Conservation (phyloP, 768 basidiomycete species). For the Cystobasidium tubakii region DNA sequence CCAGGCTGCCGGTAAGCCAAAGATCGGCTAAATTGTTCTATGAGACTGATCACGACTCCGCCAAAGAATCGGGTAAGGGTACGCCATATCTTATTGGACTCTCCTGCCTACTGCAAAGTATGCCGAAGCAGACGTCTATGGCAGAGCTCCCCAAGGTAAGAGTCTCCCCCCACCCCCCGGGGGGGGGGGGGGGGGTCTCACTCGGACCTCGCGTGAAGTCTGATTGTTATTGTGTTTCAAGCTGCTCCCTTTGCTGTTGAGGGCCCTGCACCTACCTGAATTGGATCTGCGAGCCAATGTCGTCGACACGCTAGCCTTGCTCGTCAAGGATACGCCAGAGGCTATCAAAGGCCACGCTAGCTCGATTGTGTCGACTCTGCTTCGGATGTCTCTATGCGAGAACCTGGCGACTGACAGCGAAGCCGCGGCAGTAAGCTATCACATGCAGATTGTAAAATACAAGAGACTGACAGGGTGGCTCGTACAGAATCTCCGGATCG, state of each 20-base stretch:
- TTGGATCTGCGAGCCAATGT: conserved; percentile 68
- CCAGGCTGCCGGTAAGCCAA: conserved; percentile 47
- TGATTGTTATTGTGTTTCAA: conserved; percentile 48
- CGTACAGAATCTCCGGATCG: conserved; percentile 64
- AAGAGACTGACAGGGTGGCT: background rate
- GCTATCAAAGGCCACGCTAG: conserved; percentile 64
- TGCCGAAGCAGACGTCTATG: conserved; percentile 69
- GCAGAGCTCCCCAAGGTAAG: conserved; percentile 59
- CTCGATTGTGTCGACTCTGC: conserved; percentile 64
- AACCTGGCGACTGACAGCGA: background rate
- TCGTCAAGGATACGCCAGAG: conserved; percentile 56
- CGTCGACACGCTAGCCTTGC: conserved; percentile 68
- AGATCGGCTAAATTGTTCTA: background rate
- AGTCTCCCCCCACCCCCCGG: background rate
- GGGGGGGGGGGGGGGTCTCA: too few species aligned
- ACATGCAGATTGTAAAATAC: too few species aligned
- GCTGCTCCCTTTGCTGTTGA: conserved; percentile 83
- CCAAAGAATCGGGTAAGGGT: conserved; percentile 56
- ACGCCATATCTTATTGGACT: conserved; percentile 75
- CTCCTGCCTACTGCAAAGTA: conserved; percentile 68
- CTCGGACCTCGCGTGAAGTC: too few species aligned
- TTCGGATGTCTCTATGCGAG: conserved; percentile 55
- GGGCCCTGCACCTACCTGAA: conserved; percentile 72
- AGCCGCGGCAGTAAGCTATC: conserved; percentile 35
- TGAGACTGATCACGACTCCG: background rate